Percentiles rank a stretch among this genome's conserved stretches.
Conservation (phyloP, 192 early-diverging fungal species). For the Funneliformis geosporum region DNA sequence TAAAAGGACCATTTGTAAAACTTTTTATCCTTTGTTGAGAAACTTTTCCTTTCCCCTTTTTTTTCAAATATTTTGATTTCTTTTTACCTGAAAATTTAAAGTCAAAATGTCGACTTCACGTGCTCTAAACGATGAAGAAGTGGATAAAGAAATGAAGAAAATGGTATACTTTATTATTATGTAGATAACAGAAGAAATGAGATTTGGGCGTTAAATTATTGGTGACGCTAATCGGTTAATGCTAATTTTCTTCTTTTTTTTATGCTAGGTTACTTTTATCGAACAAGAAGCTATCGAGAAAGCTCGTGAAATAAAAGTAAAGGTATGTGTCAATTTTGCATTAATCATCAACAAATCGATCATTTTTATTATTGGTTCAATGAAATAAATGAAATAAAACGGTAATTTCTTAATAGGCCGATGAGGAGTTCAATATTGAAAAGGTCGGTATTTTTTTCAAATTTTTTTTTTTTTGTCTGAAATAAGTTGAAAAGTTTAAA, state of each 20-base stretch:
- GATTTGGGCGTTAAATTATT: background rate
- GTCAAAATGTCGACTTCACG: constrained; percentile 50
- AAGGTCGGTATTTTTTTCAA: constrained; percentile 56
- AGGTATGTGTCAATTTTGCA: constrained; percentile 55
- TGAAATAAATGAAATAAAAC: no score
- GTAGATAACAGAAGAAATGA: background rate
- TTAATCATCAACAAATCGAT: background rate
- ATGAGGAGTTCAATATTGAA: constrained; percentile 99
- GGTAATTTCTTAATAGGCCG: constrained; percentile 63
- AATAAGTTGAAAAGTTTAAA: background rate
- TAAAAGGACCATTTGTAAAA: no score
- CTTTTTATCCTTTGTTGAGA: no score
- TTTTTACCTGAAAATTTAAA: background rate
- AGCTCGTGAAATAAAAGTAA: constrained; percentile 97
- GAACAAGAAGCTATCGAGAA: constrained; percentile 99
- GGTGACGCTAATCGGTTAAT: background rate
- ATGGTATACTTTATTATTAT: constrained; percentile 64
- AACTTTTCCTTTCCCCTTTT: background rate
- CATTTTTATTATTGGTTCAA: background rate
- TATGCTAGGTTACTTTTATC: constrained; percentile 87
- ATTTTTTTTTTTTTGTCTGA: background rate
- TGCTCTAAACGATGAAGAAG: constrained; percentile 93
- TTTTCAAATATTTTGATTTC: background rate
- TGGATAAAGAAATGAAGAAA: constrained; percentile 96
- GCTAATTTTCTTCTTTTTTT: background rate